These are phyloP conservation scores for Xylariaceae sp. DNA, from an alignment of 2,329 filamentous ascomycete species.

Conservation along the genomic window DNA sequence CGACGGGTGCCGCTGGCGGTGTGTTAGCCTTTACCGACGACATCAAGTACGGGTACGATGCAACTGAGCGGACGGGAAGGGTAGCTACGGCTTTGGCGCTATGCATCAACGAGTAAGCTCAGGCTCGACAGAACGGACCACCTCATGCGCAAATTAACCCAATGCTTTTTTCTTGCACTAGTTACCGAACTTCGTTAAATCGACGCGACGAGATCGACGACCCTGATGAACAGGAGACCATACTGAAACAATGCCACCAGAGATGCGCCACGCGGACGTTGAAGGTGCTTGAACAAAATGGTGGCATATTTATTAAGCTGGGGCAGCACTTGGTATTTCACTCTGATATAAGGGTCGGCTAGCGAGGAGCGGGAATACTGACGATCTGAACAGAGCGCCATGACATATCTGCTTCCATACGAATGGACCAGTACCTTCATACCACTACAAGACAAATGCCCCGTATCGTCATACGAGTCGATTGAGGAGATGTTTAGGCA, in stretches of 20 bases:
- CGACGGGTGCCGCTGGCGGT: conserved; percentile 43
- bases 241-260: conserved; percentile 80
- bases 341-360: not conserved
- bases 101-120: conserved; percentile 78
- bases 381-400: conserved; percentile 58
- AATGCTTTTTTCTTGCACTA: conserved; percentile 33
- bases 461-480: conserved; percentile 81
- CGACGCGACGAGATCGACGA: conserved; percentile 56
- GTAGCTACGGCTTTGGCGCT: conserved; percentile 69
- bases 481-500: conserved; percentile 79
- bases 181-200: conserved; percentile 83
- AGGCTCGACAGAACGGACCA: not conserved
- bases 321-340: conserved; percentile 74
- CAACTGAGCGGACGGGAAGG: conserved; percentile 69
- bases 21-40: conserved; percentile 58
- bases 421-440: conserved; percentile 97
- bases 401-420: conserved; percentile 85
- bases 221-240: conserved; percentile 56
- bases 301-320: conserved; percentile 96
- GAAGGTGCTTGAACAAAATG: conserved; percentile 85
- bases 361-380: not conserved
- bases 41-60: conserved; percentile 69
- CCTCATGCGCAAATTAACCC: conserved; percentile 7
- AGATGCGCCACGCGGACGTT: conserved; percentile 86
- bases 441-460: conserved; percentile 91